Conservation (phyloP, 2,329 filamentous ascomycete species). For the Epichloe festucae region DNA sequence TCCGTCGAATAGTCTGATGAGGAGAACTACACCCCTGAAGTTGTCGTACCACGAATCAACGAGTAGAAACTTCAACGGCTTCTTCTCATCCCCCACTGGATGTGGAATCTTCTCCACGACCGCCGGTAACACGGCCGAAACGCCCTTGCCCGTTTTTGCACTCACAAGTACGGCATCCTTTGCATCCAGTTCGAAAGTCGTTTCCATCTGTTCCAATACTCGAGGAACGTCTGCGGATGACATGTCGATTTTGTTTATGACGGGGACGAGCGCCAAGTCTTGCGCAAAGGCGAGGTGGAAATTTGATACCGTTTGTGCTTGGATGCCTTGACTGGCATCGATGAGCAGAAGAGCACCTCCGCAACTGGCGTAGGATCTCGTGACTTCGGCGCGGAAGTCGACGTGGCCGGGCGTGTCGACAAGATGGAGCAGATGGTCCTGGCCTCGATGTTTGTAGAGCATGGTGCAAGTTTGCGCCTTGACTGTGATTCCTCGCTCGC, state of each 20-base stretch:
- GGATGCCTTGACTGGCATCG: constrained; percentile 90
- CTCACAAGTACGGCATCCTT: constrained; percentile 61
- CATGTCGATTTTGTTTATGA: constrained; percentile 95
- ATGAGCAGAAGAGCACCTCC: constrained; percentile 86
- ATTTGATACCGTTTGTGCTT: constrained; percentile 96
- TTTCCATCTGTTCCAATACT: constrained; percentile 74
- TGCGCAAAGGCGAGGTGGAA: constrained; percentile 96
- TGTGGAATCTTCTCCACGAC: constrained; percentile 77
- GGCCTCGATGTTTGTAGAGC: constrained; percentile 76
- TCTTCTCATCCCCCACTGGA: constrained; percentile 58
- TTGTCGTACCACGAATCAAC: constrained; percentile 98
- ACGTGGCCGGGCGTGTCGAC: constrained; percentile 97
- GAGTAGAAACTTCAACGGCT: constrained; percentile 70
- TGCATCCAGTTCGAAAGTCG: constrained; percentile 77
- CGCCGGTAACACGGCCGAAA: constrained; percentile 67
- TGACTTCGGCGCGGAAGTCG: constrained; percentile 93
- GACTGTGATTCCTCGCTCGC: constrained; percentile 87
- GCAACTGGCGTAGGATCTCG: constrained; percentile 88
- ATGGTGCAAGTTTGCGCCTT: constrained; percentile 98
- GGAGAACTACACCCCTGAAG: constrained; percentile 82
- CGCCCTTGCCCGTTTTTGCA: constrained; percentile 86
- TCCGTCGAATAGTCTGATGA: constrained; percentile 87
- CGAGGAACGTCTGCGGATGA: constrained; percentile 76
- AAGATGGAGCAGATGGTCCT: constrained; percentile 86
- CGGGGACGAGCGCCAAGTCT: constrained; percentile 72